These are phyloP conservation scores for Piloderma croceum DNA, from an alignment of 768 basidiomycete species.

Conservation along the genomic window DNA sequence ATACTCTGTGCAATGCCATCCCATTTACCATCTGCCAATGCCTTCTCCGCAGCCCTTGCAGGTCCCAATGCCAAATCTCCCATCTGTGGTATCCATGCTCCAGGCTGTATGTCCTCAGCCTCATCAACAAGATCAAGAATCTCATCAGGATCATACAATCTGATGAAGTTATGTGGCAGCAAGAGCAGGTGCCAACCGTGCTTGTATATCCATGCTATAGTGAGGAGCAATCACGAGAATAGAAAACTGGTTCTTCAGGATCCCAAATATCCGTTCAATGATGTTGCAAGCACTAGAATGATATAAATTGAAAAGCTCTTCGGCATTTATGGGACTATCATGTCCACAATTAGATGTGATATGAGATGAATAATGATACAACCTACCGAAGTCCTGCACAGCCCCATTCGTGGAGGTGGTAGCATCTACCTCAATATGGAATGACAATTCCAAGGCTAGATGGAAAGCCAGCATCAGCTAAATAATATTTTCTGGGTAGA, in stretches of 20 bases:
- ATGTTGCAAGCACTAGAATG: conserved; percentile 18
- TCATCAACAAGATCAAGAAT: too few relatives aligned
- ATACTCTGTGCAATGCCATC: conserved; percentile 15
- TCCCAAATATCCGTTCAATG: conserved; percentile 16
- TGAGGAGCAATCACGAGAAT: conserved; percentile 12
- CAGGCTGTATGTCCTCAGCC: too few relatives aligned
- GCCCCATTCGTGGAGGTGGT: conserved; percentile 34
- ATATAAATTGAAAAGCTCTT: conserved; percentile 22
- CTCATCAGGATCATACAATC: conserved; percentile 8
- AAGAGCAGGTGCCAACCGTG: conserved; percentile 15
- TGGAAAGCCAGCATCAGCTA: too few relatives aligned
- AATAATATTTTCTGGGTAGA: conserved; percentile 27
- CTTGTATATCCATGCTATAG: conserved; percentile 16
- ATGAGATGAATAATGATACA: too few relatives aligned
- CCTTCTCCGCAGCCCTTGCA: neutral
- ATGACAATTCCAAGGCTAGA: conserved; percentile 31
- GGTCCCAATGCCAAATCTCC: neutral
- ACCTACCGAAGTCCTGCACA: conserved; percentile 5
- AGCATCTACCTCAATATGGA: conserved; percentile 32
- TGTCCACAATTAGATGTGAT: too few relatives aligned
- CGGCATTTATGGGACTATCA: conserved; percentile 9
- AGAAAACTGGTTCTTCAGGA: conserved; percentile 16
- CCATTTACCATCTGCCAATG: neutral
- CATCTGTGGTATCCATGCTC: neutral
- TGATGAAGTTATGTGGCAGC: conserved; percentile 24